Evolutionary conservation across 805 yeast genomes (phyloP).

Genomic region (Peterozyma xylosa): DNA sequence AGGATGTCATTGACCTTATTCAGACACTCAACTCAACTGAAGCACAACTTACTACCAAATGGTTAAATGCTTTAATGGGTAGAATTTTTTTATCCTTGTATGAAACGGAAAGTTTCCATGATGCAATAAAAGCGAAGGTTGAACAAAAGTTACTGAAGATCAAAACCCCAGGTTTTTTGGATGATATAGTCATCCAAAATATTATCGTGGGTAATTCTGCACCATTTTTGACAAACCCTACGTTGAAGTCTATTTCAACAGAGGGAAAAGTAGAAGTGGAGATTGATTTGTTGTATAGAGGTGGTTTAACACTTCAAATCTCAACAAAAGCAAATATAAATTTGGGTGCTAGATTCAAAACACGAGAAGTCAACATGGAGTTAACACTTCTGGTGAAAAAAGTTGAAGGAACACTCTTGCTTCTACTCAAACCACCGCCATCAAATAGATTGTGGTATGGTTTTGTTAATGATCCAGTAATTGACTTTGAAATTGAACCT

Average conservation of each 20-base stretch:
- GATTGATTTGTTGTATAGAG: constrained; percentile 60
- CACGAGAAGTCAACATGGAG: constrained; percentile 65
- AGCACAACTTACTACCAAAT: constrained; percentile 74
- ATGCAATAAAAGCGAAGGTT: constrained; percentile 49
- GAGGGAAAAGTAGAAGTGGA: constrained; percentile 69
- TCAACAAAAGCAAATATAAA: constrained; percentile 75
- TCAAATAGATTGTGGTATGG: constrained; percentile 87
- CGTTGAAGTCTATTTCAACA: constrained; percentile 59
- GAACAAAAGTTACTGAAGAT: constrained; percentile 70
- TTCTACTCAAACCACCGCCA: constrained; percentile 83
- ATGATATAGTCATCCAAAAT: constrained; percentile 67
- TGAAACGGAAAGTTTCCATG: constrained; percentile 58
- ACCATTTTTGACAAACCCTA: constrained; percentile 73
- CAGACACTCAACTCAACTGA: constrained; percentile 76
- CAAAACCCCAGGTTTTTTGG: constrained; percentile 81
- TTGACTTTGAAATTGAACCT: constrained; percentile 79
- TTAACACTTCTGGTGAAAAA: constrained; percentile 61
- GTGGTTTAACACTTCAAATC: constrained; percentile 68
- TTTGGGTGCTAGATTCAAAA: constrained; percentile 67
- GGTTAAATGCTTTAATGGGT: constrained; percentile 88
- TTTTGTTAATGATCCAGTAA: constrained; percentile 69
- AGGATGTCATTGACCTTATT: constrained; percentile 65
- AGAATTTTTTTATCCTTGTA: constrained; percentile 73
- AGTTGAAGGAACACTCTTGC: constrained; percentile 65
- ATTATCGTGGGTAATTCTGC: constrained; percentile 74